Evolutionary conservation across 345 rosid species (phyloP), one percentile per base, ranked within the genome.

Genomic region (Ceriops decandra): DNA sequence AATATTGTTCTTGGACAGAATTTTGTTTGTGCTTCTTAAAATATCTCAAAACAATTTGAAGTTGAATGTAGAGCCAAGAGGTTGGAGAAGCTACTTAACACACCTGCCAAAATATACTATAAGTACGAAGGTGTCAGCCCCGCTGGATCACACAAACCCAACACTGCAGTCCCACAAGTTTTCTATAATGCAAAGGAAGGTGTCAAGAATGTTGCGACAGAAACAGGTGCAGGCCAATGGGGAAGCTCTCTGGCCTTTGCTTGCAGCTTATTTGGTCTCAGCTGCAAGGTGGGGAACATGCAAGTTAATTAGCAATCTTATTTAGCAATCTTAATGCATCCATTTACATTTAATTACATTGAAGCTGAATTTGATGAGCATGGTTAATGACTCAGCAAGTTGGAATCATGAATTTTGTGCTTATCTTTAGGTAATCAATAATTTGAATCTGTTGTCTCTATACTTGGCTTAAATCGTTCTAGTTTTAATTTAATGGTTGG

Each of bases 201-300:
- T 5, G 46, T 85, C 62, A 93, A 85, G 84, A 93, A 86, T 36
- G 77, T 91, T 57, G 95, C 88, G 22, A 93, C 98, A 0, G 97
- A 93, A 82, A 93, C 97, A 0, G 98, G 98, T 6, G 98, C 98
- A 64, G 98, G 98, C 57, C 98, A 93, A 70, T 93, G 98, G 98
- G 98, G 98, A 62, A 72, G 97, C 67, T 83, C 97, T 20, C 77
- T 93, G 68, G 95, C 97, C 73, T 93, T 93, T 70, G 92, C 97
- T 16, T 84, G 97, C 81, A 86, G 97, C 80, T 84, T 93, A 11
- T 91, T 89, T 51, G 90, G 86, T 36, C 84, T 93, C 8, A 78
- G 66, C 62, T 93, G 97, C 19, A 92, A 89, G 83, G 98, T 93
- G 78, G 72, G 82, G 26, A 62, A 57, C 19, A 4, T 30, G 27